A percentile compares a stretch with the other conserved stretches of the same genome.
Evolutionary conservation across 495 filamentous ascomycete species (phyloP).

Genomic region (Chaetomidium leptoderma): DNA sequence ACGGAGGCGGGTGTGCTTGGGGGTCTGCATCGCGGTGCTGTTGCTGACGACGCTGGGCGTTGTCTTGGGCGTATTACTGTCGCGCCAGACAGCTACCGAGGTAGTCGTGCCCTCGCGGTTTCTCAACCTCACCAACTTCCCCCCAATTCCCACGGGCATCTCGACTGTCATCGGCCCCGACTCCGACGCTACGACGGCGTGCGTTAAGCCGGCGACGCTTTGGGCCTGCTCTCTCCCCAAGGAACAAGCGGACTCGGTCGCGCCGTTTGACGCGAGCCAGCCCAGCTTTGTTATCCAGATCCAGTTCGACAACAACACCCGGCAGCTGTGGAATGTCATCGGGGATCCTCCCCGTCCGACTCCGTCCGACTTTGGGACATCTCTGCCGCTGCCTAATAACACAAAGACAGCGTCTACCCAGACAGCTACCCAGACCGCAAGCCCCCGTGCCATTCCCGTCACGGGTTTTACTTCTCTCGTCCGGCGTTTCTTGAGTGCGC

Average conservation of each 20-base stretch:
- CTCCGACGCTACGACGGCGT: conserved; percentile 54
- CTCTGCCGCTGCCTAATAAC: neutral
- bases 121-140: conserved; percentile 80
- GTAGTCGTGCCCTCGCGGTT: conserved; percentile 46
- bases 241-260: conserved; percentile 58
- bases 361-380: neutral
- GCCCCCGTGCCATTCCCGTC: conserved; percentile 2
- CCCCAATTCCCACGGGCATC: conserved; percentile 79
- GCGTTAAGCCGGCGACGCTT: conserved; percentile 61
- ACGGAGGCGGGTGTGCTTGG: conserved; percentile 57
- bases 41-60: conserved; percentile 56
- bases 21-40: conserved; percentile 50
- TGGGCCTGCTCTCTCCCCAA: conserved; percentile 85
- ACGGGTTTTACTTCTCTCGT: conserved; percentile 14
- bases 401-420: conserved; percentile 27
- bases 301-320: conserved; percentile 67
- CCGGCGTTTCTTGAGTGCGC: neutral
- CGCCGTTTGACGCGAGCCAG: conserved; percentile 57
- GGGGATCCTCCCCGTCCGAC: conserved; percentile 31
- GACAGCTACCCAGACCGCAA: conserved; percentile 23
- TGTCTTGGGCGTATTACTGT: conserved; percentile 57
- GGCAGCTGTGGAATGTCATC: conserved; percentile 40
- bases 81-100: conserved; percentile 40
- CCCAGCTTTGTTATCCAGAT: conserved; percentile 80
- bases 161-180: conserved; percentile 68